A percentile compares a stretch with the other conserved stretches of the same genome.
These are phyloP conservation scores for Neopestalotiopsis clavispora DNA, from an alignment of 2,329 filamentous ascomycete species.

Conservation along the genomic window DNA sequence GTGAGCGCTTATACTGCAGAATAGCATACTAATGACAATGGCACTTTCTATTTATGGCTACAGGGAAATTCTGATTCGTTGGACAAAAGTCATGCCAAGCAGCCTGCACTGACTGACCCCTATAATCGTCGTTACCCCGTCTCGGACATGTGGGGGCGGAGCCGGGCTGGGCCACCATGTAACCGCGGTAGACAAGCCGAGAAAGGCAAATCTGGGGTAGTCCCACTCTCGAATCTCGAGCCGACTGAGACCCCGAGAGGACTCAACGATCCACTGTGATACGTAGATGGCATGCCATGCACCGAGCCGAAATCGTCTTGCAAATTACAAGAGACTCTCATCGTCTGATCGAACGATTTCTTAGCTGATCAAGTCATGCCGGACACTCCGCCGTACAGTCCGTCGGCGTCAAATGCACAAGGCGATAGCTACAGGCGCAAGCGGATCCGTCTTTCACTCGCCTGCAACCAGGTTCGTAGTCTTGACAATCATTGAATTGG, in stretches of 20 bases:
- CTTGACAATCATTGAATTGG: too few species aligned
- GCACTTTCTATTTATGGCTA: neutral
- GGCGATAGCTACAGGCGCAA: slow-evolving; percentile 7
- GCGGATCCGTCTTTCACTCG: slow-evolving; percentile 16
- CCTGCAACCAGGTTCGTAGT: slow-evolving; percentile 13
- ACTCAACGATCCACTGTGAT: neutral
- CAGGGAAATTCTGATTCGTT: neutral
- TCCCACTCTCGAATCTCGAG: neutral
- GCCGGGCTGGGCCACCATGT: neutral
- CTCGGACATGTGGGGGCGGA: neutral
- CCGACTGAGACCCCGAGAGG: neutral
- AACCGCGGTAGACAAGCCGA: neutral
- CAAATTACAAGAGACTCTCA: neutral
- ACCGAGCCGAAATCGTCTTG: neutral
- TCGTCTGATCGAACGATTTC: neutral
- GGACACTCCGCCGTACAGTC: neutral
- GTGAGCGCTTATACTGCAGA: too few species aligned
- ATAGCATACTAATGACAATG: too few species aligned
- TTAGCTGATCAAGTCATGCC: neutral
- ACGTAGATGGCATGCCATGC: neutral
- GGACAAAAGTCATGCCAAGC: neutral
- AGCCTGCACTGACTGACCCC: too few species aligned
- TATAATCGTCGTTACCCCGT: neutral
- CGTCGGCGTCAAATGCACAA: neutral
- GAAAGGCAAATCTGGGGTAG: neutral